phyloP scores from a whole-genome alignment of 176 grass and related monocot species.

The barley (Hordeum vulgare) region MorexV3_pseudomolecules_assembly NC_058522.1:561513313-561513812 shows the following conservation, averaged over 20 bases:
- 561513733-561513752: too few relatives aligned
- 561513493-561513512: slow-evolving; percentile 51
- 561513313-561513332: background rate
- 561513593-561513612: background rate
- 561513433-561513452: slow-evolving; percentile 69
- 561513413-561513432: slow-evolving; percentile 78
- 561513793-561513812: background rate
- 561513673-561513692: background rate
- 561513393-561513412: slow-evolving; percentile 59
- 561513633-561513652: background rate
- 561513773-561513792: background rate
- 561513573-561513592: slow-evolving; percentile 69
- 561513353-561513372: background rate
- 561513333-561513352: background rate
- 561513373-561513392: background rate
- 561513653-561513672: background rate
- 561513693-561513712: background rate
- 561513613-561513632: background rate
- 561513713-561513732: background rate
- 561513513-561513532: slow-evolving; percentile 54
- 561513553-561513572: slow-evolving; percentile 82
- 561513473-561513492: slow-evolving; percentile 82
- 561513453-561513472: slow-evolving; percentile 38
- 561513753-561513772: background rate
- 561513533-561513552: slow-evolving; percentile 62